phyloP scores from a whole-genome alignment of 176 grass and related monocot species.

The Eremochloa ophiuroides region DNA sequence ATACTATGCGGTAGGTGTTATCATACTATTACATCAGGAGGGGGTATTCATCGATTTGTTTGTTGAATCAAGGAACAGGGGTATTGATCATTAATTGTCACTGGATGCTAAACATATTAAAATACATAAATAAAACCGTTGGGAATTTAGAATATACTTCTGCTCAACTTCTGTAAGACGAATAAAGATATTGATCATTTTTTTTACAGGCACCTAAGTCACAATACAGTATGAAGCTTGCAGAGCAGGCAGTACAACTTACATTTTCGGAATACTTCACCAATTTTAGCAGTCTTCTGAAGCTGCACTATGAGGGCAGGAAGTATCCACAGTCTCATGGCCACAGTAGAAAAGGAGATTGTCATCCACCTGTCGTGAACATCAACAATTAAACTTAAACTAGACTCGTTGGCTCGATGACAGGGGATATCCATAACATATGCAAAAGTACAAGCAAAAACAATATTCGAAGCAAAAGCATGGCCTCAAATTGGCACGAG shows the following conservation, averaged over 20 bases:
- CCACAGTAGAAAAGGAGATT: constrained; percentile 75
- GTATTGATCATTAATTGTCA: background rate
- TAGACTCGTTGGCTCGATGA: background rate
- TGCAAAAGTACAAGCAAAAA: background rate
- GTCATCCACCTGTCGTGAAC: constrained; percentile 70
- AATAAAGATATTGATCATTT: background rate
- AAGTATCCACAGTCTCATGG: constrained; percentile 70
- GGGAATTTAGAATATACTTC: background rate
- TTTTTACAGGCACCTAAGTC: background rate
- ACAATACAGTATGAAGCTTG: too few relatives aligned
- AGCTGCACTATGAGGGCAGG: constrained; percentile 65
- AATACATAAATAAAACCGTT: background rate
- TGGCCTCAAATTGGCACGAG: constrained; percentile 1
- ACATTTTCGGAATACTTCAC: constrained; percentile 49
- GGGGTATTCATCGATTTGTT: background rate
- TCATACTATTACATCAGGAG: background rate
- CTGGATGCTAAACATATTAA: background rate
- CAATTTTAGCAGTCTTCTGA: constrained; percentile 63
- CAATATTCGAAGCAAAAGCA: background rate
- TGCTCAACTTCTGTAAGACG: background rate
- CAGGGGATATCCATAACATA: background rate
- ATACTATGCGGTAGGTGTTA: background rate
- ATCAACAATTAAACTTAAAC: constrained; percentile 6
- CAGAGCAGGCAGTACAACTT: constrained; percentile 22
- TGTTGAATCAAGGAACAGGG: background rate